Conservation (phyloP, 2,329 filamentous ascomycete genomes). For the Diaporthe eres region DNA sequence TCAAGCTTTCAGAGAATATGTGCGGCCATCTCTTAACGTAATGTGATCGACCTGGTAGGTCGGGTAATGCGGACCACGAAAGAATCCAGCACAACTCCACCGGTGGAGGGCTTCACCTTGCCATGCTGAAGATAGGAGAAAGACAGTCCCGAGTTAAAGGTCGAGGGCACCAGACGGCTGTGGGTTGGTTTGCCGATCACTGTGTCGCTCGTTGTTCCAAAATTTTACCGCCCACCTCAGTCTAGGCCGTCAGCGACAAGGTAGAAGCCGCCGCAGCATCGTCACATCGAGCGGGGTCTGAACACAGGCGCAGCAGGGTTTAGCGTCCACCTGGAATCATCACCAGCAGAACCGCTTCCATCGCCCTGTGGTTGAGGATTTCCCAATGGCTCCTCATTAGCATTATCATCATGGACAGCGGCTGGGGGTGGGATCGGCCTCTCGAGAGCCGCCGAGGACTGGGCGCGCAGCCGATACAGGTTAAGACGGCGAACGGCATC, state of each 20-base stretch:
- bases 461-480: no score
- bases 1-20: neutral
- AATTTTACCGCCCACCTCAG: neutral
- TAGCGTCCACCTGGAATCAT: neutral
- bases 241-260: neutral
- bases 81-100: neutral
- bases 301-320: conserved; percentile 6
- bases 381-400: neutral
- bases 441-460: no score
- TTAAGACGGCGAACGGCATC: neutral
- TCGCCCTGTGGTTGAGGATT: neutral
- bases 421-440: neutral
- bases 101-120: neutral
- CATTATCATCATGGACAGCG: neutral
- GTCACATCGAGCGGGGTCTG: neutral
- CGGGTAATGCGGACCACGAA: neutral
- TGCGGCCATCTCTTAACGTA: no score
- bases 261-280: neutral
- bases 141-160: neutral
- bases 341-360: neutral
- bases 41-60: neutral
- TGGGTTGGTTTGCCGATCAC: neutral
- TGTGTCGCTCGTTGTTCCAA: neutral
- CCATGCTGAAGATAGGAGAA: neutral
- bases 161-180: neutral